A percentile compares a stretch with the other conserved stretches of the same genome.
These are phyloP conservation scores for Sporobolomyces pararoseus DNA, from an alignment of 768 basidiomycete genomes.

Conservation along the genomic window DNA sequence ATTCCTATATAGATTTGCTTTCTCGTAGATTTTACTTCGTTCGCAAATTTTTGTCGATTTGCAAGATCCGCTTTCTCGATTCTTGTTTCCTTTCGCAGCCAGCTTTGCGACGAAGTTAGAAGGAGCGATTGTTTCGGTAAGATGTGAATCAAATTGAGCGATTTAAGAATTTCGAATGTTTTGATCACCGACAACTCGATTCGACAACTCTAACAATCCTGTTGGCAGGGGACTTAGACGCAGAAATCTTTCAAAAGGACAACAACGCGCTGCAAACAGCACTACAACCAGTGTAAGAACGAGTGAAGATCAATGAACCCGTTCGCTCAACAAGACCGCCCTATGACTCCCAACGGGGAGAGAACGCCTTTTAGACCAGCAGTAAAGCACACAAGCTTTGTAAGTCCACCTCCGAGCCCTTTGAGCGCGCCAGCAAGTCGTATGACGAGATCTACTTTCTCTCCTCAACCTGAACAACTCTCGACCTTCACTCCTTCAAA, in stretches of 20 bases:
- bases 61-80: neutral
- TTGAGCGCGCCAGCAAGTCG: neutral
- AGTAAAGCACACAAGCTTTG: constrained; percentile 8
- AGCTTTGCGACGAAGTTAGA: too few species aligned
- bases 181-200: too few species aligned
- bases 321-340: constrained; percentile 8
- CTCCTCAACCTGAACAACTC: constrained; percentile 8
- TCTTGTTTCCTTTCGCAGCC: too few species aligned
- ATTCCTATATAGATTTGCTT: too few species aligned
- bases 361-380: constrained; percentile 6
- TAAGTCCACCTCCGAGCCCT: constrained; percentile 1
- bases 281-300: too few species aligned
- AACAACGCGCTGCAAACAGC: too few species aligned
- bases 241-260: too few species aligned
- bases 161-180: too few species aligned
- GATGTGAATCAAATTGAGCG: too few species aligned
- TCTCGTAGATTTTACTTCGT: neutral
- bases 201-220: too few species aligned
- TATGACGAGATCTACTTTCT: neutral
- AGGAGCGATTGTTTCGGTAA: too few species aligned
- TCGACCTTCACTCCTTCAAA: neutral
- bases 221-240: too few species aligned
- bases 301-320: neutral
- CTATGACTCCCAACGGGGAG: constrained; percentile 7
- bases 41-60: neutral